A percentile compares a stretch with the other conserved stretches of the same genome.
phyloP scores from a whole-genome alignment of 2,329 filamentous ascomycete species.

The Penicillium sp. region DNA sequence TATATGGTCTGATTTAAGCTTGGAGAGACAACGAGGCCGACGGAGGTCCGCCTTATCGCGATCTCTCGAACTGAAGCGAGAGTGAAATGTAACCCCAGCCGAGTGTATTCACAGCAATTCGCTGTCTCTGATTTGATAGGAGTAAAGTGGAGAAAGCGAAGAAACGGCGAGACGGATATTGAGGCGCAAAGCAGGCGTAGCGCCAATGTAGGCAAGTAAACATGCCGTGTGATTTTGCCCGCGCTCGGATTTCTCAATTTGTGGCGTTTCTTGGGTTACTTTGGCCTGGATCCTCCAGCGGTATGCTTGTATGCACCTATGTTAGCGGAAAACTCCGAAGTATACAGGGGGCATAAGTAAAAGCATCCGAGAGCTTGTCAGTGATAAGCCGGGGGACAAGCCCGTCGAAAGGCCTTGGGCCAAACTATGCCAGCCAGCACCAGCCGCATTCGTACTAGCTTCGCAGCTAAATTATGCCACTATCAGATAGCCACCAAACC shows the following conservation, averaged over 20 bases:
- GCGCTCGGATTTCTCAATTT: neutral
- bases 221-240: neutral
- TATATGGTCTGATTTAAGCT: neutral
- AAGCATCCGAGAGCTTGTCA: conserved; percentile 12
- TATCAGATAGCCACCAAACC: no score
- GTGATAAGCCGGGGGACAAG: conserved; percentile 13
- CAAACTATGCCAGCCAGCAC: neutral
- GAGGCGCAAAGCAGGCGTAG: neutral
- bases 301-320: neutral
- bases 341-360: neutral
- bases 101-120: neutral
- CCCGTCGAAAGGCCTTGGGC: conserved; percentile 6
- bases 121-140: conserved; percentile 1
- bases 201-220: neutral
- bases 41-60: conserved; percentile 17
- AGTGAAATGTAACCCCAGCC: conserved; percentile 13
- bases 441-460: neutral
- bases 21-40: conserved; percentile 2
- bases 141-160: neutral
- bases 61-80: conserved; percentile 7
- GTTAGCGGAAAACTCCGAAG: neutral
- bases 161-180: neutral
- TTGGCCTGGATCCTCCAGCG: neutral
- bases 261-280: conserved; percentile 17
- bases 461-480: neutral